phyloP scores from a whole-genome alignment of 2,329 filamentous ascomycete genomes.

The Exophiala sp. region DNA sequence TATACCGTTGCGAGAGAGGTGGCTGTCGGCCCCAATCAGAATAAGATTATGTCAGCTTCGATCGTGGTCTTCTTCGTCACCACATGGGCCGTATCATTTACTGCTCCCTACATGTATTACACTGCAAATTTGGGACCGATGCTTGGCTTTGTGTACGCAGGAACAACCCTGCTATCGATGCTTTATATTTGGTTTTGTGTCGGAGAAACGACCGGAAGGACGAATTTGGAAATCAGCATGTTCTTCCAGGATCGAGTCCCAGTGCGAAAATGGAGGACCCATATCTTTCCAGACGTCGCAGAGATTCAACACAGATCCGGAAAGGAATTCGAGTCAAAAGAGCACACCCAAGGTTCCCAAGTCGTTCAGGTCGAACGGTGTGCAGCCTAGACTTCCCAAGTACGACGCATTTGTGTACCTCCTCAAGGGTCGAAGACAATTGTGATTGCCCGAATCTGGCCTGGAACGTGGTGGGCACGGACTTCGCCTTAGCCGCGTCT shows the following conservation, averaged over 20 bases:
- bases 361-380: no score
- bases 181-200: conserved; percentile 40
- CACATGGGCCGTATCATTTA: conserved; percentile 35
- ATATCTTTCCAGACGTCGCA: no score
- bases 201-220: conserved; percentile 31
- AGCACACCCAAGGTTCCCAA: no score
- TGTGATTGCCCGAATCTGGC: no score
- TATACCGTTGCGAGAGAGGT: conserved; percentile 43
- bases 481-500: no score
- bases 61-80: conserved; percentile 40
- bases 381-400: no score
- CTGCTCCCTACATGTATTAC: conserved; percentile 37
- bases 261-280: no score
- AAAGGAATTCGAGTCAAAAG: no score
- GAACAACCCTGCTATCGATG: conserved; percentile 30
- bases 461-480: no score
- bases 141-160: conserved; percentile 36
- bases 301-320: no score
- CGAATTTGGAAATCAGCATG: conserved; percentile 27
- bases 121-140: conserved; percentile 33
- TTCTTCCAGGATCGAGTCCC: background rate
- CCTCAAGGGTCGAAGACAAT: no score
- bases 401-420: no score
- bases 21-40: conserved; percentile 48
- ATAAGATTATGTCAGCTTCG: conserved; percentile 44